Conservation (phyloP, 2,329 filamentous ascomycete genomes). For the Aspergillus fijiensis region DNA sequence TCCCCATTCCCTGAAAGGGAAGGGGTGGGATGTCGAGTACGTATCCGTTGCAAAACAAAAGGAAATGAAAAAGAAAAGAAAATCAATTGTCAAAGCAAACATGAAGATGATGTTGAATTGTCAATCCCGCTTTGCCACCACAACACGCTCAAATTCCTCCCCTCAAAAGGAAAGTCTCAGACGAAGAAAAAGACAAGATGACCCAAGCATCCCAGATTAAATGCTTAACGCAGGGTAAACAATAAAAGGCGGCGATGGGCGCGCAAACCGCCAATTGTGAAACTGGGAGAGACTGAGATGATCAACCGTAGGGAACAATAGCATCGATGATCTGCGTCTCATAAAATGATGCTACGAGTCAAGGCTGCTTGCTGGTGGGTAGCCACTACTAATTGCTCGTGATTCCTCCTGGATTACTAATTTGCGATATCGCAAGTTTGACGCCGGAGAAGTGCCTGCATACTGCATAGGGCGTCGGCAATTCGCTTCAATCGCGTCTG, state of each 20-base stretch:
- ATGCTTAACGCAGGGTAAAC: background rate
- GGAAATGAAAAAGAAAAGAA: background rate
- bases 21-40: background rate
- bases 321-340: slow-evolving; percentile 8
- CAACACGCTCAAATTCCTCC: background rate
- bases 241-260: background rate
- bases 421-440: background rate
- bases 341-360: slow-evolving; percentile 4
- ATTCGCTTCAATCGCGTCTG: background rate
- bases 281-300: background rate
- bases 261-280: background rate
- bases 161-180: too few relatives aligned
- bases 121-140: background rate
- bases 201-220: background rate
- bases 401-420: background rate
- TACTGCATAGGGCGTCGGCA: background rate
- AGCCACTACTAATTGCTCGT: background rate
- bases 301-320: slow-evolving; percentile 8
- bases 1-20: background rate
- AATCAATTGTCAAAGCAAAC: background rate
- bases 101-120: background rate
- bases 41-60: background rate
- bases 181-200: background rate
- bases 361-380: slow-evolving; percentile 1
- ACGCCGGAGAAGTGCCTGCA: background rate